Conservation (phyloP, 106 monocot species). For the Agapanthus africanus region DNA sequence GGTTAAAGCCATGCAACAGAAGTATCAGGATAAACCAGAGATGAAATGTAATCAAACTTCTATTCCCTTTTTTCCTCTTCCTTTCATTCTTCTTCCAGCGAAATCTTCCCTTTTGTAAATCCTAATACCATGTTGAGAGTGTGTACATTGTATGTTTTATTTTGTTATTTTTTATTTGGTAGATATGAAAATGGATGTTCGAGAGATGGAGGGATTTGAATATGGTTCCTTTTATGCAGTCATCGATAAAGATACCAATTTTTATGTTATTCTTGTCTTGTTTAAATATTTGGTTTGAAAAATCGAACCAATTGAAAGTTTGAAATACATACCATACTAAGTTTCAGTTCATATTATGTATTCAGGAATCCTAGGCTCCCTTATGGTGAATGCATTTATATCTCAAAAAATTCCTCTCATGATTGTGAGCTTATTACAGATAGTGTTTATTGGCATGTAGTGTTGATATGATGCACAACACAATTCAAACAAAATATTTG, state of each 20-base stretch:
- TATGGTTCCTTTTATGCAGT: conserved; percentile 74
- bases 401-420: conserved; percentile 10
- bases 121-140: neutral
- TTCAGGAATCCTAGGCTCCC: conserved; percentile 90
- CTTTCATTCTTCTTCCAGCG: neutral
- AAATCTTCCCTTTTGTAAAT: neutral
- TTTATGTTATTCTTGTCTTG: no score
- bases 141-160: conserved; percentile 6
- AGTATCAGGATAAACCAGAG: conserved; percentile 39
- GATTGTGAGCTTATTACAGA: conserved; percentile 11
- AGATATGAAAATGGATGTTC: no score
- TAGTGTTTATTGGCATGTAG: no score
- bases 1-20: conserved; percentile 75
- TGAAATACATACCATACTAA: neutral
- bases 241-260: conserved; percentile 80
- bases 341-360: no score
- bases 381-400: conserved; percentile 67
- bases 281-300: neutral
- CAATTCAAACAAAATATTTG: no score
- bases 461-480: no score
- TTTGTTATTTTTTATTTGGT: conserved; percentile 16
- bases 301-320: neutral
- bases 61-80: neutral
- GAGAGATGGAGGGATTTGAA: conserved; percentile 64
- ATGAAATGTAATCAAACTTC: conserved; percentile 86